Conservation (phyloP, 257 asterid genomes). For the Solanum dulcamara region DNA sequence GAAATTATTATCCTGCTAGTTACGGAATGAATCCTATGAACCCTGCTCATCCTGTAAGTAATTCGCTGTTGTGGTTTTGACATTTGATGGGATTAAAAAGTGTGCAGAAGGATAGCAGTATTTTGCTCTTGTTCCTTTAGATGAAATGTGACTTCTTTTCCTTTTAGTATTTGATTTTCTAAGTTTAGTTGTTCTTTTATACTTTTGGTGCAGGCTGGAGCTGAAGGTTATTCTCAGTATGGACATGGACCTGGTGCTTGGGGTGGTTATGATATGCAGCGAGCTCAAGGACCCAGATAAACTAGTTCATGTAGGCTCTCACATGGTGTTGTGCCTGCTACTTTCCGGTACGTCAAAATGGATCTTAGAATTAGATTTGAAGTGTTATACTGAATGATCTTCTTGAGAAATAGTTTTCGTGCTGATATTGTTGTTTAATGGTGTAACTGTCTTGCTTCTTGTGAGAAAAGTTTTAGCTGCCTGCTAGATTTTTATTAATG, state of each 20-base stretch:
- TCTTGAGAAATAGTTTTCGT: not conserved
- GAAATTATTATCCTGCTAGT: slow-evolving; percentile 47
- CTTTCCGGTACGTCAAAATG: slow-evolving; percentile 19
- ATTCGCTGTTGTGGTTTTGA: not conserved
- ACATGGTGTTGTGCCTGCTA: slow-evolving; percentile 7
- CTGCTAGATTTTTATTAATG: not conserved
- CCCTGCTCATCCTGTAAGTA: slow-evolving; percentile 51
- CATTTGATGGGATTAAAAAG: not conserved
- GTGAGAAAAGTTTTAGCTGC: not conserved
- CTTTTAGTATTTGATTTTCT: not conserved
- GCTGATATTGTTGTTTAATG: not conserved
- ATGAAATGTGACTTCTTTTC: not conserved
- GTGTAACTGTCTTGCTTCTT: not conserved
- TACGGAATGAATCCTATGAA: slow-evolving; percentile 57
- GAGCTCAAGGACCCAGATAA: slow-evolving; percentile 70
- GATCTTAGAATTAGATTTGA: slow-evolving; percentile 5
- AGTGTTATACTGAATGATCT: not conserved
- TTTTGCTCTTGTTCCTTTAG: not conserved
- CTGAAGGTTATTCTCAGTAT: slow-evolving; percentile 73
- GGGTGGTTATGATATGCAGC: slow-evolving; percentile 58
- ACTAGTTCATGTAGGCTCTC: slow-evolving; percentile 12
- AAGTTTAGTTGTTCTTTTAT: slow-evolving; percentile 2
- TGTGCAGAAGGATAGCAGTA: not conserved
- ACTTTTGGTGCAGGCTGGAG: slow-evolving; percentile 55
- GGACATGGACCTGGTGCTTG: slow-evolving; percentile 67